Percentiles rank a stretch among this genome's conserved stretches.
These are phyloP conservation scores for Rhynchospora pubera DNA, from an alignment of 176 grass and related monocot genomes.

Conservation along the genomic window DNA sequence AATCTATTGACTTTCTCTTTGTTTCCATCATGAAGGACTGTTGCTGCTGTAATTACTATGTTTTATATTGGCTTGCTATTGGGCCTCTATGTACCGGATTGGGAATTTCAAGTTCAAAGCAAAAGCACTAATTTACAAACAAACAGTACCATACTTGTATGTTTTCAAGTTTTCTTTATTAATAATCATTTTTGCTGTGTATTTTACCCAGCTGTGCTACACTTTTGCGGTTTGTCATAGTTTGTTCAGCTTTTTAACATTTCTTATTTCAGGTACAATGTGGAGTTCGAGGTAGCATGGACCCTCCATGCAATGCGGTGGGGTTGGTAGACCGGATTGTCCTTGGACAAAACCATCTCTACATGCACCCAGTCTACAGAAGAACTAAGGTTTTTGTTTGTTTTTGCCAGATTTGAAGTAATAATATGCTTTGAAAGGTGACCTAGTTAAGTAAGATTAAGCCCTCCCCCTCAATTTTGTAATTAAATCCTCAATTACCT, in stretches of 20 bases:
- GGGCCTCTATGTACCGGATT: slow-evolving; percentile 73
- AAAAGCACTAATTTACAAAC: slow-evolving; percentile 32
- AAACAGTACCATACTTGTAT: slow-evolving; percentile 34
- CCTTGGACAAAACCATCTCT: slow-evolving; percentile 79
- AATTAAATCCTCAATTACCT: neutral
- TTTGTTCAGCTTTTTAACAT: neutral
- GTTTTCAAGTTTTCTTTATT: neutral
- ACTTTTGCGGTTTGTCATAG: neutral
- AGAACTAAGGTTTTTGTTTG: slow-evolving; percentile 75
- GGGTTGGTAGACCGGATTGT: slow-evolving; percentile 69
- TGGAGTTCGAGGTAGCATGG: slow-evolving; percentile 70
- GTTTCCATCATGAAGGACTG: slow-evolving; percentile 49
- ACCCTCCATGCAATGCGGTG: slow-evolving; percentile 89
- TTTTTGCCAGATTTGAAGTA: neutral
- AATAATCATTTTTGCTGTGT: neutral
- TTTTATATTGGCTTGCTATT: slow-evolving; percentile 65
- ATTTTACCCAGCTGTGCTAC: neutral
- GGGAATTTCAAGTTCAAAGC: slow-evolving; percentile 71
- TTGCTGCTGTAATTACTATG: slow-evolving; percentile 43
- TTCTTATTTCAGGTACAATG: slow-evolving; percentile 54
- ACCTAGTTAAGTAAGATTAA: neutral
- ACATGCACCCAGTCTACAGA: slow-evolving; percentile 76
- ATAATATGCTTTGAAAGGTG: neutral
- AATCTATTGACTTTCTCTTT: neutral
- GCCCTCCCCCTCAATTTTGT: neutral